phyloP scores from a whole-genome alignment of 495 filamentous ascomycete species.

The Aspergillus affinis region DNA sequence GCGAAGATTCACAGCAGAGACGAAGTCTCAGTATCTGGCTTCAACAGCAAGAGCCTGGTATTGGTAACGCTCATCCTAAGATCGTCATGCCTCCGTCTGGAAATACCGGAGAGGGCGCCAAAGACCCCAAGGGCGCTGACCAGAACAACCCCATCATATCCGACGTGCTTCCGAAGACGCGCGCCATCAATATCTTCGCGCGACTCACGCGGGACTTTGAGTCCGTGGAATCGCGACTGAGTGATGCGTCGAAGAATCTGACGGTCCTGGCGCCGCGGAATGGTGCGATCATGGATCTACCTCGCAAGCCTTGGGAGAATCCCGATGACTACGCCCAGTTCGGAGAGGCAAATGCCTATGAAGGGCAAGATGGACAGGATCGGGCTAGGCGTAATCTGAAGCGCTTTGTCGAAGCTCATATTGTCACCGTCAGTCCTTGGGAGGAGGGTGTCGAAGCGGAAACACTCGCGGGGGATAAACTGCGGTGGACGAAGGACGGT shows the following conservation, averaged over 20 bases:
- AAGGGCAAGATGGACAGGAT: constrained; percentile 74
- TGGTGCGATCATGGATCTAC: constrained; percentile 71
- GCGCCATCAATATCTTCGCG: constrained; percentile 84
- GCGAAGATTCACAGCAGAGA: constrained; percentile 12
- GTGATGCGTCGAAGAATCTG: constrained; percentile 67
- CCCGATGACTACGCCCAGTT: constrained; percentile 71
- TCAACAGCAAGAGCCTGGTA: constrained; percentile 33
- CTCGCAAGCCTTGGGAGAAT: constrained; percentile 94
- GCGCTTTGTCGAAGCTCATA: constrained; percentile 84
- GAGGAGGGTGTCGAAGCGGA: constrained; percentile 67
- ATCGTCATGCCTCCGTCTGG: constrained; percentile 40
- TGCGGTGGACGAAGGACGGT: constrained; percentile 80
- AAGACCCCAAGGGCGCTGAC: constrained; percentile 14
- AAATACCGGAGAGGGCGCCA: constrained; percentile 23
- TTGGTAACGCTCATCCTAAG: constrained; percentile 30
- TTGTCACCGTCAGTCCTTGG: constrained; percentile 80
- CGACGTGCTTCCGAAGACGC: constrained; percentile 82
- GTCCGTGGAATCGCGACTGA: constrained; percentile 65
- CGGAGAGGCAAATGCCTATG: constrained; percentile 72
- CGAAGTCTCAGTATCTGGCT: constrained; percentile 21
- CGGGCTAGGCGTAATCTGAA: constrained; percentile 76
- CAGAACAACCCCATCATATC: constrained; percentile 59
- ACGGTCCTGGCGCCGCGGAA: constrained; percentile 91
- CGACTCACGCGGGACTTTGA: constrained; percentile 81
- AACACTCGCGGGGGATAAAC: constrained; percentile 66